These are phyloP conservation scores for Gaeumannomyces sp. DNA, from an alignment of 2,329 filamentous ascomycete genomes.

Conservation along the genomic window DNA sequence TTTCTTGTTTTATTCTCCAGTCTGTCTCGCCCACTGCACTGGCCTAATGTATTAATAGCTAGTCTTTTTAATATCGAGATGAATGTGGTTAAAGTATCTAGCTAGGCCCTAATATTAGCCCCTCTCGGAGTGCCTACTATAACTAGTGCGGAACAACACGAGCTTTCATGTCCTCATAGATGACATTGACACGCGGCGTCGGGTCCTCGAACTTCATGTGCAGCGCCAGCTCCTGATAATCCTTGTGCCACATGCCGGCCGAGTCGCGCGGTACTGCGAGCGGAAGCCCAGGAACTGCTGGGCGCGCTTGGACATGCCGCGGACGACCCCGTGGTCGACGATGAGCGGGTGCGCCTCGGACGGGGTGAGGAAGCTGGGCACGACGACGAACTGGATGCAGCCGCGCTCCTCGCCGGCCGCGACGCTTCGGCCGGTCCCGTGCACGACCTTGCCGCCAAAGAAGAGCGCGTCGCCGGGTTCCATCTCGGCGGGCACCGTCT, in stretches of 20 bases:
- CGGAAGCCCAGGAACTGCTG: constrained; percentile 24
- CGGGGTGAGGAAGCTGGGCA: constrained; percentile 22
- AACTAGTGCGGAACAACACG: no score
- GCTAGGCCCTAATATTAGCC: no score
- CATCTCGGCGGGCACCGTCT: constrained; percentile 22
- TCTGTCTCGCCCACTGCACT: no score
- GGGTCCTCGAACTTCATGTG: no score
- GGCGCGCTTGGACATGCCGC: constrained; percentile 16
- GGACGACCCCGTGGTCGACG: constrained; percentile 17
- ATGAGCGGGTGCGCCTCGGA: constrained; percentile 23
- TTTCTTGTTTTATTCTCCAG: no score
- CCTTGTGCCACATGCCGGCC: constrained; percentile 21
- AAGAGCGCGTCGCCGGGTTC: constrained; percentile 24
- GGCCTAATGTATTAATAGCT: no score
- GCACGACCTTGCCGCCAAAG: constrained; percentile 26
- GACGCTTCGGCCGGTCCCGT: constrained; percentile 24
- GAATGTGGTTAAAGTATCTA: no score
- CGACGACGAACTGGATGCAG: constrained; percentile 21
- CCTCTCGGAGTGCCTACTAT: no score
- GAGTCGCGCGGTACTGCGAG: constrained; percentile 21
- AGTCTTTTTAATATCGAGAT: no score
- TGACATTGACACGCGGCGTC: no score
- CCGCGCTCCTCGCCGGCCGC: constrained; percentile 21
- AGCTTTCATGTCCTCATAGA: no score
- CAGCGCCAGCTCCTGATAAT: constrained; percentile 19